A percentile compares a stretch with the other conserved stretches of the same genome.
These are phyloP conservation scores for Beauveria medogensis DNA, from an alignment of 2,329 filamentous ascomycete species.

Conservation along the genomic window DNA sequence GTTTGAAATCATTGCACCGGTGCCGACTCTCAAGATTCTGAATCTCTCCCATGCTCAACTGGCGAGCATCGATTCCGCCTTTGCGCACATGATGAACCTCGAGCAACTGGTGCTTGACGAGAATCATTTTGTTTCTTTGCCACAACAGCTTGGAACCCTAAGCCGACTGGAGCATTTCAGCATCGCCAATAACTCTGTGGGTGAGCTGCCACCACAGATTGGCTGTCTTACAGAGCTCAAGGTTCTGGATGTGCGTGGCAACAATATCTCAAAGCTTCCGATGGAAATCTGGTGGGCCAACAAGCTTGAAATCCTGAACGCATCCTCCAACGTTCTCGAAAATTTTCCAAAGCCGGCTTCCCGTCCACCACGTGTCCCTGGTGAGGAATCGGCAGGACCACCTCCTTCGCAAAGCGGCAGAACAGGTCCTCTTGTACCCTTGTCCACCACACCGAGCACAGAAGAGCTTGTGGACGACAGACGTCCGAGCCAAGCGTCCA, in stretches of 20 bases:
- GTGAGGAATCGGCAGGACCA: slow-evolving; percentile 33
- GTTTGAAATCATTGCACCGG: slow-evolving; percentile 70
- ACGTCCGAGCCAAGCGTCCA: slow-evolving; percentile 78
- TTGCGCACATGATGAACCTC: slow-evolving; percentile 77
- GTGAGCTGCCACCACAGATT: slow-evolving; percentile 76
- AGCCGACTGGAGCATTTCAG: slow-evolving; percentile 83
- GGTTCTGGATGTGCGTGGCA: slow-evolving; percentile 82
- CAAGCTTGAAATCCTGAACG: slow-evolving; percentile 83
- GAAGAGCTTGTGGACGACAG: slow-evolving; percentile 67
- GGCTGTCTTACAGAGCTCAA: slow-evolving; percentile 79
- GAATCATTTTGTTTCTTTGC: slow-evolving; percentile 91
- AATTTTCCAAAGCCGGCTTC: slow-evolving; percentile 82
- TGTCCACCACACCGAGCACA: slow-evolving; percentile 59
- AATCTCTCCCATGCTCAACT: slow-evolving; percentile 90
- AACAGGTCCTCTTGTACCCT: slow-evolving; percentile 30
- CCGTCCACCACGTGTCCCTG: slow-evolving; percentile 54
- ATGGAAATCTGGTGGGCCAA: slow-evolving; percentile 95
- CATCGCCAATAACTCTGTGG: slow-evolving; percentile 84
- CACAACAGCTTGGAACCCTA: slow-evolving; percentile 75
- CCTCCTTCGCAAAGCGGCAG: slow-evolving; percentile 31
- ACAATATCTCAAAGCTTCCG: slow-evolving; percentile 83
- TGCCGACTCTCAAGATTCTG: slow-evolving; percentile 75
- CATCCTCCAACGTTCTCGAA: slow-evolving; percentile 88
- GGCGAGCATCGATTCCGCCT: slow-evolving; percentile 80
- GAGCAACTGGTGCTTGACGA: slow-evolving; percentile 85